Evolutionary conservation across 495 filamentous ascomycete species (phyloP).

Genomic region (Penicillium subrubescens): DNA sequence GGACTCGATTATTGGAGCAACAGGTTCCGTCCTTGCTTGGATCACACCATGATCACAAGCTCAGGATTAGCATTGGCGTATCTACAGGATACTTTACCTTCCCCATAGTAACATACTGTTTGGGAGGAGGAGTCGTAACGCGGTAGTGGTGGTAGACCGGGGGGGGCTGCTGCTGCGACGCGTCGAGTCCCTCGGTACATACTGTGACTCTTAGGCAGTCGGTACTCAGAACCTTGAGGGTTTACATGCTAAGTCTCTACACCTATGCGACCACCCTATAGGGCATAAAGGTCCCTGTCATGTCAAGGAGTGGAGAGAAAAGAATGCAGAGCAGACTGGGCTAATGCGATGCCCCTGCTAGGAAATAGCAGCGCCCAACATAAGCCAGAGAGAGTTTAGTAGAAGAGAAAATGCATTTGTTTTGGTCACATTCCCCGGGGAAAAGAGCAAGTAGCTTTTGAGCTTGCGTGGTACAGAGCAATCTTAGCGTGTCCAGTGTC

Average conservation of each 20-base stretch:
- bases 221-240: not conserved
- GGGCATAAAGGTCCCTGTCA: not conserved
- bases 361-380: not conserved
- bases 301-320: not conserved
- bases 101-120: not conserved
- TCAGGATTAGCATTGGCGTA: not conserved
- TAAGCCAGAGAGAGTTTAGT: not conserved
- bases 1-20: slow-evolving; percentile 5
- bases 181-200: not conserved
- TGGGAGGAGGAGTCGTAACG: not conserved
- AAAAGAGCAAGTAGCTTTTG: not conserved
- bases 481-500: not conserved
- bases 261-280: not conserved
- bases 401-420: not conserved
- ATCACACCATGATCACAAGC: slow-evolving; percentile 20
- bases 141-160: not conserved
- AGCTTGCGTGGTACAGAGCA: not conserved
- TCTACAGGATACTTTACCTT: not conserved
- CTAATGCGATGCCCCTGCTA: slow-evolving; percentile 1
- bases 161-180: not conserved
- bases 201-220: not conserved
- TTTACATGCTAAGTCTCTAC: not conserved
- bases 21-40: not conserved
- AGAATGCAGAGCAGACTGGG: not conserved
- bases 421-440: slow-evolving; percentile 1